Evolutionary conservation across 1,284 basidiomycete genomes (phyloP).

Genomic region (Pyrrhoderma noxium): DNA sequence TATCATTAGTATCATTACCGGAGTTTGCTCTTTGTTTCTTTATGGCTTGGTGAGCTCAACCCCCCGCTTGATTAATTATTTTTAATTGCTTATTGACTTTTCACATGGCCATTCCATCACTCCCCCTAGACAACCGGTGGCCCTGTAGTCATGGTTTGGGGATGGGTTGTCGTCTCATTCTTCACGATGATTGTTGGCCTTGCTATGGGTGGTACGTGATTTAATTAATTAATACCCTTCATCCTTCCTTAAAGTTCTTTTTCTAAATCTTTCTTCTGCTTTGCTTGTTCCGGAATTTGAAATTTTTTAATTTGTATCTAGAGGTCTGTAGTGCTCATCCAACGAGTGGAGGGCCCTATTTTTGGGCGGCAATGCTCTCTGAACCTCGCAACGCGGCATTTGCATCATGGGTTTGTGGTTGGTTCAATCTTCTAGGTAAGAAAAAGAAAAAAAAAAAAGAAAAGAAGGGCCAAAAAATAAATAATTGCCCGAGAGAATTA

Average conservation of each 20-base stretch:
- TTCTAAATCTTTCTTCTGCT: background rate
- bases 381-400: constrained; percentile 45
- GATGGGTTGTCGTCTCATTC: constrained; percentile 59
- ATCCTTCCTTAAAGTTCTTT: background rate
- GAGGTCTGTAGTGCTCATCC: constrained; percentile 70
- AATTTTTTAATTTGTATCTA: constrained; percentile 22
- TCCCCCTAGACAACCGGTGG: constrained; percentile 55
- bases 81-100: background rate
- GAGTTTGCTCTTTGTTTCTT: constrained; percentile 56
- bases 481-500: no score
- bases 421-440: constrained; percentile 61
- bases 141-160: constrained; percentile 68
- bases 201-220: constrained; percentile 53
- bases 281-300: background rate
- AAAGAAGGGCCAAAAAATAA: no score
- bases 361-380: constrained; percentile 72
- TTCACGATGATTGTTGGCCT: constrained; percentile 62
- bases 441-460: no score
- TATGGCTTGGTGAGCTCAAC: constrained; percentile 52
- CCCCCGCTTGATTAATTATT: background rate
- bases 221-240: background rate
- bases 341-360: constrained; percentile 68
- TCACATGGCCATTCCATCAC: background rate
- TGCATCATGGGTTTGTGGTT: constrained; percentile 64
- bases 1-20: constrained; percentile 67